Evolutionary conservation across 2,329 filamentous ascomycete species (phyloP).

Genomic region (Akanthomyces dipterigenus): DNA sequence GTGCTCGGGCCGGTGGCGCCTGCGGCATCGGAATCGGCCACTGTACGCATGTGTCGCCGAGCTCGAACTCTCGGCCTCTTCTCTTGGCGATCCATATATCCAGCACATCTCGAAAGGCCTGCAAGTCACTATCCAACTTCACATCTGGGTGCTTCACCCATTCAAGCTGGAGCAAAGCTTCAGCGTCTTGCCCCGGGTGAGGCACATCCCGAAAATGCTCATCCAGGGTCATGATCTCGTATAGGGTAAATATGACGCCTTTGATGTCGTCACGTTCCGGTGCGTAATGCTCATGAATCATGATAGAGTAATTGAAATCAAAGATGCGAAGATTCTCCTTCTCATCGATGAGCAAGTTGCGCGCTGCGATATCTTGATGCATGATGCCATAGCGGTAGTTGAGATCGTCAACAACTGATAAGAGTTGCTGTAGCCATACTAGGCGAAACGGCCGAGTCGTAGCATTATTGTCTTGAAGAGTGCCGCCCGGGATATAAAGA

Average conservation of each 20-base stretch:
- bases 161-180: constrained; percentile 13
- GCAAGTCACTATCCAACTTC: constrained; percentile 23
- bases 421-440: constrained; percentile 31
- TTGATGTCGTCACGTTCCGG: constrained; percentile 26
- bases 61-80: constrained; percentile 7
- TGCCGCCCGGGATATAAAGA: constrained; percentile 25
- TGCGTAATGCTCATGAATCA: constrained; percentile 18
- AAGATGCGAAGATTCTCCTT: constrained; percentile 28
- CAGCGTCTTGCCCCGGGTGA: constrained; percentile 20
- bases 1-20: too few relatives aligned
- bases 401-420: constrained; percentile 29
- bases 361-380: constrained; percentile 33
- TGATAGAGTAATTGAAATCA: constrained; percentile 28
- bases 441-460: constrained; percentile 27
- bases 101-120: constrained; percentile 12
- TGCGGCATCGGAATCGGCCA: constrained; percentile 17
- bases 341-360: constrained; percentile 31
- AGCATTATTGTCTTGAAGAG: constrained; percentile 20
- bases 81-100: constrained; percentile 20
- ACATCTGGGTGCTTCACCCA: constrained; percentile 28
- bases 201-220: constrained; percentile 16
- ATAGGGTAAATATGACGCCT: constrained; percentile 28
- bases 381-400: constrained; percentile 30
- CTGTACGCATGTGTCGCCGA: neutral
- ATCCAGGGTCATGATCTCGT: constrained; percentile 32